phyloP scores from a whole-genome alignment of 1,284 basidiomycete genomes.

The Erythrobasidium hasegawianum region DNA sequence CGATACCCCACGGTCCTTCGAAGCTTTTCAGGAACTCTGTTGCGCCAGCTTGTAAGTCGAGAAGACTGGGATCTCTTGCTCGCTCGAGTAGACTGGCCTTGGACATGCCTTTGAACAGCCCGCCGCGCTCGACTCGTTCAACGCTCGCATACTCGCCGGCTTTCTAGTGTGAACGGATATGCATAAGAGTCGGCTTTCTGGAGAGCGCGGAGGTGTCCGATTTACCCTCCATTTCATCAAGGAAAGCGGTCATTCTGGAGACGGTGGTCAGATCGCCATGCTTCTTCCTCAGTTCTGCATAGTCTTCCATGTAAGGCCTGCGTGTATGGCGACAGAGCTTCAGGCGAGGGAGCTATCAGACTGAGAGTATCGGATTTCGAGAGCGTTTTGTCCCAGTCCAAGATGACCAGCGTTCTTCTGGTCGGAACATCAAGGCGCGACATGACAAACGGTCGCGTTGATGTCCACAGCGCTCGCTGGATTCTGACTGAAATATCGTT shows the following conservation, averaged over 20 bases:
- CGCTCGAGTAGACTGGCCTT: constrained; percentile 13
- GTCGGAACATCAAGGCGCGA: too few relatives aligned
- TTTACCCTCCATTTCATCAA: constrained; percentile 17
- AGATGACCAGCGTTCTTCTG: constrained; percentile 5
- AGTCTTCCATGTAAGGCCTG: constrained; percentile 20
- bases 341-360: constrained; percentile 28
- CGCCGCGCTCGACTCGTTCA: constrained; percentile 24
- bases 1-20: constrained; percentile 24
- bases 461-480: too few relatives aligned
- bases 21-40: constrained; percentile 14
- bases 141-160: constrained; percentile 27
- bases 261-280: constrained; percentile 14
- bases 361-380: constrained; percentile 14
- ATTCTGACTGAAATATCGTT: too few relatives aligned
- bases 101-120: constrained; percentile 23
- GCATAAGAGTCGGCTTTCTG: neutral
- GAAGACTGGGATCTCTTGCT: neutral
- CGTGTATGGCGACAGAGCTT: constrained; percentile 20
- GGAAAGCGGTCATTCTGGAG: constrained; percentile 15
- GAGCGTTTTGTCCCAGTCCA: constrained; percentile 29
- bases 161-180: neutral
- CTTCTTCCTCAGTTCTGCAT: constrained; percentile 7
- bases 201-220: neutral
- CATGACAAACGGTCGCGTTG: too few relatives aligned
- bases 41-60: constrained; percentile 13